These are phyloP conservation scores for Stylonectria norvegica DNA, from an alignment of 2,329 filamentous ascomycete species.

Conservation along the genomic window DNA sequence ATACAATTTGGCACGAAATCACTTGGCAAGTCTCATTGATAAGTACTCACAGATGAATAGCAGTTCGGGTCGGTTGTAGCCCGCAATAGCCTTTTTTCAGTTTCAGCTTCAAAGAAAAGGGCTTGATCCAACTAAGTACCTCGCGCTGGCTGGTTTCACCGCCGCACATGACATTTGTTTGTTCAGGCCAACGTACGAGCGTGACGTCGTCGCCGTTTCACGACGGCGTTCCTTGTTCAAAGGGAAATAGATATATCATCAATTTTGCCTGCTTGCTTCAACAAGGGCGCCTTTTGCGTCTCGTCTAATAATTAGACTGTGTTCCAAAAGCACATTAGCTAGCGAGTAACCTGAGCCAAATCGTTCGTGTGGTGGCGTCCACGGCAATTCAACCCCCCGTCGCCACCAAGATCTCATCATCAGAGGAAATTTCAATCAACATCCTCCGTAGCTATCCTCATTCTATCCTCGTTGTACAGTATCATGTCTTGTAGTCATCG, in stretches of 20 bases:
- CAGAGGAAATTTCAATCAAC: slow-evolving; percentile 29
- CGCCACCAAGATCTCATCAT: slow-evolving; percentile 22
- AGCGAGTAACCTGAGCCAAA: slow-evolving; percentile 26
- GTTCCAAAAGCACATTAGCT: slow-evolving; percentile 26
- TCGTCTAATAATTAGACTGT: slow-evolving; percentile 31
- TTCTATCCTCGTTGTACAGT: slow-evolving; percentile 21
- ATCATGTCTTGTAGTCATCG: slow-evolving; percentile 12
- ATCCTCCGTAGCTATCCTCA: slow-evolving; percentile 19
- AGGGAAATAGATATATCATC: slow-evolving; percentile 30
- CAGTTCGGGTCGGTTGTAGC: too few relatives aligned
- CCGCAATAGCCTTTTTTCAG: too few relatives aligned
- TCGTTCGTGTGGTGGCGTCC: slow-evolving; percentile 17
- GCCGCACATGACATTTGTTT: too few relatives aligned
- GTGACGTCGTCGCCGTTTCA: too few relatives aligned
- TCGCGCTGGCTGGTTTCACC: too few relatives aligned
- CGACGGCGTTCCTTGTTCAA: slow-evolving; percentile 1
- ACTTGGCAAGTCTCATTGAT: not conserved
- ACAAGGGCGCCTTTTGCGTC: slow-evolving; percentile 19
- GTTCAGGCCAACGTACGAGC: too few relatives aligned
- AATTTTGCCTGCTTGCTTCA: slow-evolving; percentile 31
- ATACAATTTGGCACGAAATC: slow-evolving; percentile 1
- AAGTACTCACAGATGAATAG: too few relatives aligned
- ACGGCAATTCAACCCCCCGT: slow-evolving; percentile 22
- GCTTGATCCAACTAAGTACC: too few relatives aligned
- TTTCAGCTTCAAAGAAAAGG: too few relatives aligned